A percentile compares a stretch with the other conserved stretches of the same genome.
Conservation (phyloP, 2,329 filamentous ascomycete species). For the Bretziella fagacearum region DNA sequence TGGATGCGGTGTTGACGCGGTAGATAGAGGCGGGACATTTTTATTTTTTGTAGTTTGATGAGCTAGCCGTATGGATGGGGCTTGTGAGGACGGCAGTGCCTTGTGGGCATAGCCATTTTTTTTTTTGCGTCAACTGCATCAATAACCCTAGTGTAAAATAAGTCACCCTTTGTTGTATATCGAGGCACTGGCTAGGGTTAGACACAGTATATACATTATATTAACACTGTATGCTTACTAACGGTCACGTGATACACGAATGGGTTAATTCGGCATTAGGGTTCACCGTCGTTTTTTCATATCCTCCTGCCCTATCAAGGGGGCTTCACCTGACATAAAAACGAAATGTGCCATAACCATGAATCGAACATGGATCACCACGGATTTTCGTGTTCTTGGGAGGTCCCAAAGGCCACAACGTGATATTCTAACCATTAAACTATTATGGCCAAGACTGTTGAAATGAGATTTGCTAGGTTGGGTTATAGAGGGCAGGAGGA, state of each 20-base stretch:
- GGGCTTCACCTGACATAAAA: too few relatives aligned
- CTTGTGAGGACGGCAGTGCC: neutral
- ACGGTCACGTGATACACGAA: too few relatives aligned
- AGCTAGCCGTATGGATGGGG: neutral
- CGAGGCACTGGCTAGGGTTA: too few relatives aligned
- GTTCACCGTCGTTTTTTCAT: too few relatives aligned
- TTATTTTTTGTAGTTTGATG: neutral
- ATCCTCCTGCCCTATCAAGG: too few relatives aligned
- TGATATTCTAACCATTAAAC: conserved; percentile 14
- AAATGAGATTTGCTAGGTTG: neutral
- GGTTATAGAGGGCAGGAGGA: neutral
- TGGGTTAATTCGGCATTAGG: too few relatives aligned
- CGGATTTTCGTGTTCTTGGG: conserved; percentile 4
- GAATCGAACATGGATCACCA: conserved; percentile 15
- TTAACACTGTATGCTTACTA: too few relatives aligned
- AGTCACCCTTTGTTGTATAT: too few relatives aligned
- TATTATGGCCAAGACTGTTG: conserved; percentile 8
- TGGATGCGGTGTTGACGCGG: conserved; percentile 11
- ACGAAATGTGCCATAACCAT: conserved; percentile 12
- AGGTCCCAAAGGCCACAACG: conserved; percentile 10
- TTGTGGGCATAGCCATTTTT: neutral
- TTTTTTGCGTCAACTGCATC: neutral
- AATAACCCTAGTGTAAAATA: neutral
- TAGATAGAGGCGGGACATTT: conserved; percentile 16
- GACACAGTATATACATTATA: too few relatives aligned